phyloP scores from a whole-genome alignment of 768 basidiomycete species.

The Boletus sp. region DNA sequence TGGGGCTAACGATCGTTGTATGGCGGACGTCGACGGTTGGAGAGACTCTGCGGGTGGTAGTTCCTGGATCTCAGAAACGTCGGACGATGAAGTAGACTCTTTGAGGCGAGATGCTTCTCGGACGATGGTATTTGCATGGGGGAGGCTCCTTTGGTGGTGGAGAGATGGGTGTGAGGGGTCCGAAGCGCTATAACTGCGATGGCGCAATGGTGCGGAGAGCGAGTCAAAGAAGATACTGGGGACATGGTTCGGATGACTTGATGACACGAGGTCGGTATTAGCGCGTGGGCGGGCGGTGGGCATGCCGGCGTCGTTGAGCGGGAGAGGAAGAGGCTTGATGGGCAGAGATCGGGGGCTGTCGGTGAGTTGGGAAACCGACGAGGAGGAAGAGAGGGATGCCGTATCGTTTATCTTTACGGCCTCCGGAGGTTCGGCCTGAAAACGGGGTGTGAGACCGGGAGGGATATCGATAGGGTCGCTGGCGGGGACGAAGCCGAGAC shows the following conservation, averaged over 20 bases:
- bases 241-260: constrained; percentile 7
- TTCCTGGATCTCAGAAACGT: constrained; percentile 7
- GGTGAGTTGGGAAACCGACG: background rate
- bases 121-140: background rate
- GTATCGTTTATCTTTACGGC: background rate
- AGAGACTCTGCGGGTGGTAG: background rate
- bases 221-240: constrained; percentile 9
- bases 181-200: constrained; percentile 18
- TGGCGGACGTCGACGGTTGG: background rate
- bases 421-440: background rate
- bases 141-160: background rate
- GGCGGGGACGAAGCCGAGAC: constrained; percentile 41
- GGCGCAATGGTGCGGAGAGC: constrained; percentile 12
- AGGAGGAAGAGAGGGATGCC: background rate
- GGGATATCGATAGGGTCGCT: constrained; percentile 7
- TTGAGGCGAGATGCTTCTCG: constrained; percentile 8
- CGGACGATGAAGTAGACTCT: constrained; percentile 1
- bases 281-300: constrained; percentile 21
- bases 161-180: constrained; percentile 1
- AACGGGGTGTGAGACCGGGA: background rate
- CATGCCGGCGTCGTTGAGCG: background rate
- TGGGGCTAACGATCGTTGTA: constrained; percentile 53
- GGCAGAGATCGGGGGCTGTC: background rate
- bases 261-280: constrained; percentile 21
- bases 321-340: constrained; percentile 6